These are phyloP conservation scores for Sapria himalayana DNA, from an alignment of 345 rosid species.

Conservation along the genomic window DNA sequence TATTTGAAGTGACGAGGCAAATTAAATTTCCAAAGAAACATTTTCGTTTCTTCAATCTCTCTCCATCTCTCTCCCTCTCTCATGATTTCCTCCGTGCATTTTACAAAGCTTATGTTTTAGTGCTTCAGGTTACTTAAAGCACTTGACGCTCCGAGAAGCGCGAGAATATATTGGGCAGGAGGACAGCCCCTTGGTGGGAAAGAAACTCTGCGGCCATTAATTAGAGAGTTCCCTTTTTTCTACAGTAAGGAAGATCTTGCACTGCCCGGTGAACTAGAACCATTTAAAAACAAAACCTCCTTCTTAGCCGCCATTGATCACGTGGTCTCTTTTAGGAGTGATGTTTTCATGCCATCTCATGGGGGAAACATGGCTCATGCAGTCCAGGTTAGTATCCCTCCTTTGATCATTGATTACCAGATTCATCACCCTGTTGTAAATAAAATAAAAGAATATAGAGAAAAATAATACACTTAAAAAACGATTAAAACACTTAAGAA, in stretches of 20 bases:
- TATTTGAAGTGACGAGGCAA: constrained; percentile 74
- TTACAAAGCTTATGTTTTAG: too few relatives aligned
- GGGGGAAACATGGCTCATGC: constrained; percentile 99
- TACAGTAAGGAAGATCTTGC: constrained; percentile 76
- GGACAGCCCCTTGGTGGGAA: constrained; percentile 77
- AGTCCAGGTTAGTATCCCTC: constrained; percentile 31
- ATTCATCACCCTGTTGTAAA: too few relatives aligned
- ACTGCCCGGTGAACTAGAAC: constrained; percentile 57
- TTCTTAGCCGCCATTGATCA: constrained; percentile 78
- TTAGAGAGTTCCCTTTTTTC: constrained; percentile 41
- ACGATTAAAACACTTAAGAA: too few relatives aligned
- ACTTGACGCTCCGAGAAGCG: constrained; percentile 54
- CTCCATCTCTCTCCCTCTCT: too few relatives aligned
- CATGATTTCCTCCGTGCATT: too few relatives aligned
- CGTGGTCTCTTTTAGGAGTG: constrained; percentile 58
- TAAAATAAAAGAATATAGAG: too few relatives aligned
- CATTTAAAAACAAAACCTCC: constrained; percentile 60
- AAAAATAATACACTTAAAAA: too few relatives aligned
- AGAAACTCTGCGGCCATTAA: constrained; percentile 52
- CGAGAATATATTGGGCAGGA: constrained; percentile 86
- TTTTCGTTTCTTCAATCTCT: too few relatives aligned
- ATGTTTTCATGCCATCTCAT: constrained; percentile 94
- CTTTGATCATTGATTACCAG: not conserved
- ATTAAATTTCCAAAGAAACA: too few relatives aligned
- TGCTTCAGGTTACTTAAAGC: constrained; percentile 69